A percentile compares a stretch with the other conserved stretches of the same genome.
Evolutionary conservation across 2,329 filamentous ascomycete species (phyloP).

Genomic region (Mariannaea sp.): DNA sequence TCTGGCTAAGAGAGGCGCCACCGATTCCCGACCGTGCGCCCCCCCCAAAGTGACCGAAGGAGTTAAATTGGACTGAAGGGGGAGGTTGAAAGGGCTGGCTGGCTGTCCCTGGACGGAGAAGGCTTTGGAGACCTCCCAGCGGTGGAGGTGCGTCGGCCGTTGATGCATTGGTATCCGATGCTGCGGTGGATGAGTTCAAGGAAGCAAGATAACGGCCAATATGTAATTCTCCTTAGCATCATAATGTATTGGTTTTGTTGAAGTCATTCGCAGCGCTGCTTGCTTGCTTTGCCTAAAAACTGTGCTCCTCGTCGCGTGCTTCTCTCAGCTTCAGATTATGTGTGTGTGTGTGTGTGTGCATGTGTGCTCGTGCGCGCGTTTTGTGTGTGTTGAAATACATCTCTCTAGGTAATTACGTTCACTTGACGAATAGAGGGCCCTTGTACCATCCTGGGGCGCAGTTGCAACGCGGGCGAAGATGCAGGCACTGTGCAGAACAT

Average conservation of each 20-base stretch:
- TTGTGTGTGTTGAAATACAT: too few relatives aligned
- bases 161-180: constrained; percentile 5
- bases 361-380: not conserved
- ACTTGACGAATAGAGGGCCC: not conserved
- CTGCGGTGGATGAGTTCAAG: not conserved
- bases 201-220: too few relatives aligned
- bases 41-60: constrained; percentile 5
- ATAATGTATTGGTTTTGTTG: not conserved
- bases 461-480: not conserved
- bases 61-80: not conserved
- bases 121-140: not conserved
- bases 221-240: too few relatives aligned
- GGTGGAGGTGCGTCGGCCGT: constrained; percentile 2
- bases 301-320: constrained; percentile 5
- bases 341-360: constrained; percentile 1
- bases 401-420: too few relatives aligned
- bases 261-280: constrained; percentile 7
- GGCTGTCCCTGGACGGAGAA: not conserved
- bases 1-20: constrained; percentile 9
- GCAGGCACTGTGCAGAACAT: constrained; percentile 6
- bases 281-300: not conserved
- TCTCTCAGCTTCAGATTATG: constrained; percentile 6
- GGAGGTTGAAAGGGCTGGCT: constrained; percentile 2
- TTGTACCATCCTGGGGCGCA: not conserved
- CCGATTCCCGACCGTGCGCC: constrained; percentile 22